phyloP scores from a whole-genome alignment of 2,329 filamentous ascomycete species.

The Chalaropsis ovoidea region DNA sequence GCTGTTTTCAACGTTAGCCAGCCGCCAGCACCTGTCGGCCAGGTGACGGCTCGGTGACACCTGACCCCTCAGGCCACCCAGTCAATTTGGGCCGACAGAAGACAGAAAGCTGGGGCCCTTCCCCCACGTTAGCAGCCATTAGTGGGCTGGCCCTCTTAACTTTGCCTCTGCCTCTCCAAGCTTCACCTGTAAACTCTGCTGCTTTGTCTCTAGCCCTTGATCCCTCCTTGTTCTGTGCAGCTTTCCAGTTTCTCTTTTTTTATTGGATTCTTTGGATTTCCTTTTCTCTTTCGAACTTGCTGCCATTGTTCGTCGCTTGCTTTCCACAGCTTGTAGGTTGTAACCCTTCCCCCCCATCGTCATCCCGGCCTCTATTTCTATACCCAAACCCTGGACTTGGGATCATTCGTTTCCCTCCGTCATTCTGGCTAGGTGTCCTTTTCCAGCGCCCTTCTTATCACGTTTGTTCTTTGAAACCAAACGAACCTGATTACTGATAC shows the following conservation, averaged over 20 bases:
- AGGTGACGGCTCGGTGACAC: background rate
- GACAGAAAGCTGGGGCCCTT: background rate
- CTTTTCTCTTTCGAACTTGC: background rate
- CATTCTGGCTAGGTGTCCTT: constrained; percentile 12
- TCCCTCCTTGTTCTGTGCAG: background rate
- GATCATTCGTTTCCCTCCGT: background rate
- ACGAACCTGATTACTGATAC: constrained; percentile 14
- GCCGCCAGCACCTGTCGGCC: background rate
- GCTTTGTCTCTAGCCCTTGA: background rate
- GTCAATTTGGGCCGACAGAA: background rate
- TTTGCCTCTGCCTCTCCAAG: background rate
- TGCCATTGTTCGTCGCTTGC: background rate
- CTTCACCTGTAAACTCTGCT: background rate
- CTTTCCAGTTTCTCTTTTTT: background rate
- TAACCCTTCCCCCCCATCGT: background rate
- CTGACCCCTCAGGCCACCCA: constrained; percentile 5
- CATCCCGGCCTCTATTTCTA: constrained; percentile 16
- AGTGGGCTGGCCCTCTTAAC: background rate
- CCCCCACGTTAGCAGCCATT: background rate
- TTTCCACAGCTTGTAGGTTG: background rate
- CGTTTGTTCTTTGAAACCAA: background rate
- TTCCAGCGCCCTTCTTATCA: constrained; percentile 8
- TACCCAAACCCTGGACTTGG: constrained; percentile 5
- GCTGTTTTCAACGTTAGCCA: background rate
- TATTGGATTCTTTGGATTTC: background rate